A percentile compares a stretch with the other conserved stretches of the same genome.
Conservation (phyloP, 441 rosid species). For the Pelargonium myrrhifolium region DNA sequence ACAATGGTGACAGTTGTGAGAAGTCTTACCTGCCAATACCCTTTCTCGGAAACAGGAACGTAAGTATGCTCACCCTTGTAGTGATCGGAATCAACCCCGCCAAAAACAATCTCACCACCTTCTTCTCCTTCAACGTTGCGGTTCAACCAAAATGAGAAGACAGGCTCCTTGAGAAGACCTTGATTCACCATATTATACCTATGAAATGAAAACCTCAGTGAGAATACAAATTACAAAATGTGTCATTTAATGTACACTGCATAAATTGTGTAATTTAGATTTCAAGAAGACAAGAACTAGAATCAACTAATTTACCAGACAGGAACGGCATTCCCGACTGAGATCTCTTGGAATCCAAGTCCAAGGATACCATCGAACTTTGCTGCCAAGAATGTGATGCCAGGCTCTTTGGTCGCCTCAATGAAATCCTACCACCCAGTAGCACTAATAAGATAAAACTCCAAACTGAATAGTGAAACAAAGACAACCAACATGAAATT, state of each 20-base stretch:
- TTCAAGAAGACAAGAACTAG: not conserved
- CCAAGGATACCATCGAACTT: constrained; percentile 81
- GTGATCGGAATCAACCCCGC: constrained; percentile 60
- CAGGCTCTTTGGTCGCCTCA: constrained; percentile 62
- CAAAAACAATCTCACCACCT: constrained; percentile 83
- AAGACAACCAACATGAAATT: constrained; percentile 5
- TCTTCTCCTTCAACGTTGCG: constrained; percentile 46
- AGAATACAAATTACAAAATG: not conserved
- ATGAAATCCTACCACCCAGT: constrained; percentile 43
- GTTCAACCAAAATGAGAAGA: constrained; percentile 78
- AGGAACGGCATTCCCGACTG: constrained; percentile 60
- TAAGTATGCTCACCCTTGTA: constrained; percentile 59
- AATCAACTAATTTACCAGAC: constrained; percentile 38
- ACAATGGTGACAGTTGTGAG: not conserved
- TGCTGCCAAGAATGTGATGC: constrained; percentile 45
- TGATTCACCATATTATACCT: constrained; percentile 74
- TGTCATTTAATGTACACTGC: not conserved
- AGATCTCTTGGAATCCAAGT: constrained; percentile 74
- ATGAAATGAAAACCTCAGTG: constrained; percentile 9
- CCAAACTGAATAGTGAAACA: not conserved
- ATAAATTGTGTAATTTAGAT: not conserved
- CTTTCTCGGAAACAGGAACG: constrained; percentile 59
- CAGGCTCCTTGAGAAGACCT: constrained; percentile 41
- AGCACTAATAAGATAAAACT: not conserved
- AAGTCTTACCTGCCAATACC: constrained; percentile 70